A percentile compares a stretch with the other conserved stretches of the same genome.
Evolutionary conservation across 2,329 filamentous ascomycete genomes (phyloP).

Genomic region (Trichophyton equinum): DNA sequence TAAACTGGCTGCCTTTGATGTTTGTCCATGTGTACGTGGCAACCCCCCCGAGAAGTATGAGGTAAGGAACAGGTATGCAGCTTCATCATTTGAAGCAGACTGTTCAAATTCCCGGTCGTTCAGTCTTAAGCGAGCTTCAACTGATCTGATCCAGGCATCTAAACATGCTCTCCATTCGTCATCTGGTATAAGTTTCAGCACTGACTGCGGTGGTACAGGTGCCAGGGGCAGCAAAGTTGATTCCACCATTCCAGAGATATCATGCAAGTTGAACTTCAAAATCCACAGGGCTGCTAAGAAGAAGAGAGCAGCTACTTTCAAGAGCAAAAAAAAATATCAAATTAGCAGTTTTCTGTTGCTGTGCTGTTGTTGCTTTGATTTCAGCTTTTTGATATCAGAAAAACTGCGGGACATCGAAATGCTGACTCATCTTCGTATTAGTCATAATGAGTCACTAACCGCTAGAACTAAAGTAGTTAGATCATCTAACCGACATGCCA

Average conservation of each 20-base stretch:
- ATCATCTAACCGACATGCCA: not conserved
- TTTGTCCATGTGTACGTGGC: slow-evolving; percentile 15
- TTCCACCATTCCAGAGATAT: not conserved
- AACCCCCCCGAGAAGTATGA: slow-evolving; percentile 50
- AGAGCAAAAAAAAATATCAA: not conserved
- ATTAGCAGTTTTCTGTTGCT: not conserved
- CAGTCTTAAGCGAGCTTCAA: slow-evolving; percentile 51
- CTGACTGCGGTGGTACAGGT: slow-evolving; percentile 57
- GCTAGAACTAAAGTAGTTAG: not conserved
- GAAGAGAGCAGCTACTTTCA: not conserved
- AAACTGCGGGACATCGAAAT: not conserved
- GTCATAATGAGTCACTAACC: not conserved
- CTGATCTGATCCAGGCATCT: slow-evolving; percentile 60
- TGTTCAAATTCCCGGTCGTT: slow-evolving; percentile 43
- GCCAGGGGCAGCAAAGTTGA: slow-evolving; percentile 51
- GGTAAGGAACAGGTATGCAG: slow-evolving; percentile 50
- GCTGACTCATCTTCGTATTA: not conserved
- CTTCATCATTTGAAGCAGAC: slow-evolving; percentile 43
- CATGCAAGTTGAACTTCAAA: not conserved
- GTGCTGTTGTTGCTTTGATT: not conserved
- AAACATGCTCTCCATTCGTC: slow-evolving; percentile 68
- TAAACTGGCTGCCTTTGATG: slow-evolving; percentile 29
- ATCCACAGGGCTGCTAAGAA: not conserved
- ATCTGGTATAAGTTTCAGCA: slow-evolving; percentile 53
- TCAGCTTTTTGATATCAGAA: not conserved